Conservation (phyloP, 768 basidiomycete genomes). For the Melanogaster broomeanus region DNA sequence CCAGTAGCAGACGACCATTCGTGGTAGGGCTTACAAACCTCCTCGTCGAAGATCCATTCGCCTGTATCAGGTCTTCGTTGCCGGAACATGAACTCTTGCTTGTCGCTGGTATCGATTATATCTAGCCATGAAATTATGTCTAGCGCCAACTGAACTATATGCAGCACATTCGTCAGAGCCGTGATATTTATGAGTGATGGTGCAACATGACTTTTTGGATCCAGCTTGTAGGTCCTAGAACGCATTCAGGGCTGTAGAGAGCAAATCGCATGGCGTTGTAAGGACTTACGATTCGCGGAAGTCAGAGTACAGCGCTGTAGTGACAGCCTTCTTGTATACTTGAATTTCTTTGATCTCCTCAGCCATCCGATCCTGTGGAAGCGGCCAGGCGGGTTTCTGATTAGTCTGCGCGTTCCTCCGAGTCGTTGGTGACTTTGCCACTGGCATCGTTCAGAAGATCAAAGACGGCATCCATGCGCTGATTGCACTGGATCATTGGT, state of each 20-base stretch:
- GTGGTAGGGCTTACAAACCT: no score
- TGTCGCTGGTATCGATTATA: no score
- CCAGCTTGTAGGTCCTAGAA: conserved; percentile 16
- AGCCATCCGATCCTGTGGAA: conserved; percentile 21
- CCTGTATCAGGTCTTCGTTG: no score
- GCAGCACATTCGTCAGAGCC: conserved; percentile 3
- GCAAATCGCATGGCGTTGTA: no score
- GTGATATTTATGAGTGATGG: background rate
- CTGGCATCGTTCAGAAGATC: conserved; percentile 22
- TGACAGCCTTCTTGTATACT: conserved; percentile 16
- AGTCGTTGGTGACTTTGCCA: conserved; percentile 19
- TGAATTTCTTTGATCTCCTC: conserved; percentile 24
- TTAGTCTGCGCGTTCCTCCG: conserved; percentile 6
- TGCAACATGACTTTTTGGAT: conserved; percentile 24
- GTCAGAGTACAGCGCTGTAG: conserved; percentile 17
- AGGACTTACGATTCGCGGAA: conserved; percentile 21
- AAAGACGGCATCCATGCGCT: conserved; percentile 20
- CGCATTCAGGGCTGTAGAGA: background rate
- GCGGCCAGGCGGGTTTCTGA: conserved; percentile 22
- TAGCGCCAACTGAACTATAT: conserved; percentile 23
- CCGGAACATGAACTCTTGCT: no score
- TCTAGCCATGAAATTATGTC: background rate
- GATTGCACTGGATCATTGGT: conserved; percentile 16
- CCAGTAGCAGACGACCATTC: no score
- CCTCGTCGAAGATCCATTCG: no score